Evolutionary conservation across 495 filamentous ascomycete genomes (phyloP).

Genomic region (Xylaria curta): DNA sequence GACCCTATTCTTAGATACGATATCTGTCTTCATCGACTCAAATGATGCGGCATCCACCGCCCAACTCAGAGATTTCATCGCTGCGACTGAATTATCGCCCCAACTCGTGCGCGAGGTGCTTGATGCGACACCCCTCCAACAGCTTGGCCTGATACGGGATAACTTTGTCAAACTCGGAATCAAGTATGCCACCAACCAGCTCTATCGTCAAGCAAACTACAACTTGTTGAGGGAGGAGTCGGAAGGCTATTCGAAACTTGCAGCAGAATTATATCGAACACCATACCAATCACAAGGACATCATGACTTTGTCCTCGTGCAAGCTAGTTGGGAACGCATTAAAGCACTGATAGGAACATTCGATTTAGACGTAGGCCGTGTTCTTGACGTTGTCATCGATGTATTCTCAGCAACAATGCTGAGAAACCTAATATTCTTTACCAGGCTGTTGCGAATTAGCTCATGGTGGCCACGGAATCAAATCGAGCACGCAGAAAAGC

Average conservation of each 20-base stretch:
- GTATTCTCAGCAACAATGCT: slow-evolving; percentile 86
- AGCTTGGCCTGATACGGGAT: slow-evolving; percentile 78
- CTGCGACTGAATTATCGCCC: slow-evolving; percentile 73
- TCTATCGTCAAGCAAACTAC: slow-evolving; percentile 96
- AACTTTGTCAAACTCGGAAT: slow-evolving; percentile 84
- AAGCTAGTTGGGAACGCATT: slow-evolving; percentile 64
- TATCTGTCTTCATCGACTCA: slow-evolving; percentile 77
- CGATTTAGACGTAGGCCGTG: slow-evolving; percentile 91
- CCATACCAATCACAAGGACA: slow-evolving; percentile 56
- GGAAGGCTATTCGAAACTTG: slow-evolving; percentile 88
- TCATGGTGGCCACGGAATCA: slow-evolving; percentile 92
- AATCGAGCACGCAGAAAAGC: slow-evolving; percentile 40
- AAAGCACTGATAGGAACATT: slow-evolving; percentile 93
- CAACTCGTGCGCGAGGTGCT: slow-evolving; percentile 79
- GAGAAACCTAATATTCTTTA: slow-evolving; percentile 87
- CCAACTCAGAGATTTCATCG: slow-evolving; percentile 63
- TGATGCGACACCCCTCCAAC: slow-evolving; percentile 75
- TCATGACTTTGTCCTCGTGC: slow-evolving; percentile 42
- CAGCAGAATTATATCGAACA: slow-evolving; percentile 87
- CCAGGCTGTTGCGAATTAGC: slow-evolving; percentile 86
- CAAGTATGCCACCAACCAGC: slow-evolving; percentile 85
- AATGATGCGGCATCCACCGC: slow-evolving; percentile 56
- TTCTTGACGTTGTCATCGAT: slow-evolving; percentile 89
- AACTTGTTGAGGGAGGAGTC: slow-evolving; percentile 95
- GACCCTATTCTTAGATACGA: slow-evolving; percentile 78